These are phyloP conservation scores for Citrus glauca DNA, from an alignment of 345 rosid genomes.

Conservation along the genomic window DNA sequence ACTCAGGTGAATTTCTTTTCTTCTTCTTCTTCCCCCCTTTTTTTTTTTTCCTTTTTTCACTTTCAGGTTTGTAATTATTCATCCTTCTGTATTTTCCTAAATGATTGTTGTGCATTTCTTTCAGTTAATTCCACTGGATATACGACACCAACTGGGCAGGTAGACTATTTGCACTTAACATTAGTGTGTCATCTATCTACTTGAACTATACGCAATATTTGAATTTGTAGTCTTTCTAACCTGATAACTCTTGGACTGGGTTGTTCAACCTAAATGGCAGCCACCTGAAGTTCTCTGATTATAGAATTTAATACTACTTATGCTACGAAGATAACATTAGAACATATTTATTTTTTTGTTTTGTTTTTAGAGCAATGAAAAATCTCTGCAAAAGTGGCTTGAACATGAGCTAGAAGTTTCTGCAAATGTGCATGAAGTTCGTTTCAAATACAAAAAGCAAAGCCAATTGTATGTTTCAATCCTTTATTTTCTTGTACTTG, in stretches of 20 bases:
- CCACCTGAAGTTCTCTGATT: background rate
- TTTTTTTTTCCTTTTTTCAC: background rate
- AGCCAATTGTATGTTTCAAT: conserved; percentile 58
- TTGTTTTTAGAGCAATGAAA: conserved; percentile 50
- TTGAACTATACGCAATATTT: background rate
- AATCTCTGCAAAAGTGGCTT: conserved; percentile 61
- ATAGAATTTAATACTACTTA: background rate
- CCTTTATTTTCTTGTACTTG: conserved; percentile 12
- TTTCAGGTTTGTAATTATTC: background rate
- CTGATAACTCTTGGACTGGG: background rate
- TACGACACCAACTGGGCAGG: conserved; percentile 43
- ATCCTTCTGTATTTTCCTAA: conserved; percentile 4
- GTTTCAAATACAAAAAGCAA: conserved; percentile 64
- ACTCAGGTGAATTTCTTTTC: conserved; percentile 23
- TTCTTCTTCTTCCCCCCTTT: background rate
- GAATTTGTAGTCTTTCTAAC: background rate
- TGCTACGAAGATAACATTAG: background rate
- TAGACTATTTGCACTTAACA: conserved; percentile 19
- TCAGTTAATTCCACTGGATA: conserved; percentile 51
- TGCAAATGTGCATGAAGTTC: conserved; percentile 73
- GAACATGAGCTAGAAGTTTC: conserved; percentile 77
- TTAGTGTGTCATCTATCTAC: background rate
- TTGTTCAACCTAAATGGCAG: background rate
- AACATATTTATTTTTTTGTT: conserved; percentile 1
- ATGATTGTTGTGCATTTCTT: conserved; percentile 21